phyloP scores from a whole-genome alignment of 176 grass and related monocot genomes.

The Oryza longistaminata region DNA sequence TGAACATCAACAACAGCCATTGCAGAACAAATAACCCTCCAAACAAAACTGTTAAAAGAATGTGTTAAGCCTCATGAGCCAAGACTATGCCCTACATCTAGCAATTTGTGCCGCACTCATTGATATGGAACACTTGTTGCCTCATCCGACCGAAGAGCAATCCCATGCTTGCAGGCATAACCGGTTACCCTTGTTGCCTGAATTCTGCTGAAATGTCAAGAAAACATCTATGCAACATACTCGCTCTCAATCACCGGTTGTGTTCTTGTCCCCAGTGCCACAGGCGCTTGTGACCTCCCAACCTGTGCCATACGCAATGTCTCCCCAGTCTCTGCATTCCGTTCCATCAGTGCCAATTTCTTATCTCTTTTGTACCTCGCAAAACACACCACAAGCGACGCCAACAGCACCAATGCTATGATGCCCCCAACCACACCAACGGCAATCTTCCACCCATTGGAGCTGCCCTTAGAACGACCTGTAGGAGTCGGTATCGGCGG shows the following conservation, averaged over 20 bases:
- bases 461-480: constrained; percentile 40
- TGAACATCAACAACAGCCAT: constrained; percentile 48
- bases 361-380: constrained; percentile 43
- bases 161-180: constrained; percentile 25
- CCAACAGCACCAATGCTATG: constrained; percentile 51
- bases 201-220: neutral
- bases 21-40: constrained; percentile 15
- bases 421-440: constrained; percentile 45
- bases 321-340: constrained; percentile 60
- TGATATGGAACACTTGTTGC: constrained; percentile 9
- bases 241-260: constrained; percentile 81
- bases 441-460: constrained; percentile 75
- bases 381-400: constrained; percentile 49
- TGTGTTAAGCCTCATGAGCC: constrained; percentile 28
- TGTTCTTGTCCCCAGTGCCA: constrained; percentile 62
- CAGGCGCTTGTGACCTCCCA: constrained; percentile 64
- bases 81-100: constrained; percentile 18
- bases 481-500: neutral
- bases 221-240: constrained; percentile 43
- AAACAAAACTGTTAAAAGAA: constrained; percentile 47
- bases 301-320: constrained; percentile 68
- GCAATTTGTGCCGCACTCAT: neutral
- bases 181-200: constrained; percentile 16
- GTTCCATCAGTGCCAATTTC: constrained; percentile 68
- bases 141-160: constrained; percentile 29